Conservation (phyloP, 768 basidiomycete species). For the Polyporus arcularius region DNA sequence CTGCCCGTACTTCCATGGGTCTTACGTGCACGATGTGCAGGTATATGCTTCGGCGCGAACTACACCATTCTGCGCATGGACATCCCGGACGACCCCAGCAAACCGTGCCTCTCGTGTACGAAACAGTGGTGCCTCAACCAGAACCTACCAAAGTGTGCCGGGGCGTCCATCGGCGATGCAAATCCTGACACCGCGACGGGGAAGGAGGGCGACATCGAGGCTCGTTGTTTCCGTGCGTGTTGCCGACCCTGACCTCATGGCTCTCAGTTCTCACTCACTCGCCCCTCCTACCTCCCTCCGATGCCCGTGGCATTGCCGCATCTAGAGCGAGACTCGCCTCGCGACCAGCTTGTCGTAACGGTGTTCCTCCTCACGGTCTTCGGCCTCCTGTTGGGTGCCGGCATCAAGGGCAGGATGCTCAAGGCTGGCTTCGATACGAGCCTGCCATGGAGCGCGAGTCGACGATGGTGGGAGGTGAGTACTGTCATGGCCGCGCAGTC, state of each 20-base stretch:
- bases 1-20: not conserved
- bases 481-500: conserved; percentile 2
- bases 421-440: conserved; percentile 72
- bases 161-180: conserved; percentile 80
- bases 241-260: conserved; percentile 11
- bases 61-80: conserved; percentile 84
- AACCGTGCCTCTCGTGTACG: conserved; percentile 92
- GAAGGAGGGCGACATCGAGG: conserved; percentile 94
- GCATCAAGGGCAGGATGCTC: conserved; percentile 79
- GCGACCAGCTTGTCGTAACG: conserved; percentile 92
- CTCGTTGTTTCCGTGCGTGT: conserved; percentile 89
- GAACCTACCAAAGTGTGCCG: conserved; percentile 80
- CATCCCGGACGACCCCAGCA: conserved; percentile 79
- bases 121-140: conserved; percentile 96
- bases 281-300: conserved; percentile 1
- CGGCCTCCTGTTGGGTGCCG: conserved; percentile 81
- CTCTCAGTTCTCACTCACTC: conserved; percentile 7
- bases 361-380: conserved; percentile 87
- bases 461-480: conserved; percentile 83
- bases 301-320: conserved; percentile 17
- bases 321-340: conserved; percentile 89
- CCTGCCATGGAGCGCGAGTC: conserved; percentile 61
- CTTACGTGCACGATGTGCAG: conserved; percentile 39
- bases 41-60: conserved; percentile 88
- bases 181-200: conserved; percentile 93